Evolutionary conservation across 331 rosid species (phyloP).

Genomic region (Ulmus americana): DNA sequence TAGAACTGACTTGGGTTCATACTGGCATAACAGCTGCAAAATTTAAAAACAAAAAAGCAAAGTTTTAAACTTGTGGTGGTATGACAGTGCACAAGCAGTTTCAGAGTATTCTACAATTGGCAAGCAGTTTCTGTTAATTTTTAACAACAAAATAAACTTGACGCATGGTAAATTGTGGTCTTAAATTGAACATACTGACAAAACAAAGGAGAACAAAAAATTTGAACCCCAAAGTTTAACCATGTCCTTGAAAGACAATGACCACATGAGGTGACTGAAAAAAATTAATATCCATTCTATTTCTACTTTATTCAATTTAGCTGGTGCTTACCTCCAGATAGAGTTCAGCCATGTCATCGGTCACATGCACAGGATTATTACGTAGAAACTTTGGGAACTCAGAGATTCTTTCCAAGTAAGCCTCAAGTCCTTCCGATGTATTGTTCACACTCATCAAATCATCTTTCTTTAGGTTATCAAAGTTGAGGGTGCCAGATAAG

Average conservation of each 20-base stretch:
- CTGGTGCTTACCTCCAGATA: conserved; percentile 73
- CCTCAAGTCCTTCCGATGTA: conserved; percentile 45
- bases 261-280: neutral
- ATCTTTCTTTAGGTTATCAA: conserved; percentile 51
- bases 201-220: conserved; percentile 4
- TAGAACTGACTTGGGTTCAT: conserved; percentile 79
- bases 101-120: conserved; percentile 2
- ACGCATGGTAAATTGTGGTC: neutral
- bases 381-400: conserved; percentile 71
- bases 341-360: conserved; percentile 87
- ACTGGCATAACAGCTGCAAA: conserved; percentile 80
- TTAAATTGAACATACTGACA: neutral
- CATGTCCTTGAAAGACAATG: neutral
- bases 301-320: neutral
- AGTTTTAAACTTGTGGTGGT: conserved; percentile 5
- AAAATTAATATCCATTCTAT: neutral
- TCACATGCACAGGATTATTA: conserved; percentile 61
- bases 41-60: conserved; percentile 11
- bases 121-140: too few species aligned
- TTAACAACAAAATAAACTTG: neutral
- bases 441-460: conserved; percentile 40
- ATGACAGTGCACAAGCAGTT: neutral
- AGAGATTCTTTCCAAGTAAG: conserved; percentile 66
- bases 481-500: conserved; percentile 70
- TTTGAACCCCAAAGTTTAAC: conserved; percentile 9